Base-by-base conservation (phyloP, 352 stramenopile species). In the Elongisporangium prolatum region DNA sequence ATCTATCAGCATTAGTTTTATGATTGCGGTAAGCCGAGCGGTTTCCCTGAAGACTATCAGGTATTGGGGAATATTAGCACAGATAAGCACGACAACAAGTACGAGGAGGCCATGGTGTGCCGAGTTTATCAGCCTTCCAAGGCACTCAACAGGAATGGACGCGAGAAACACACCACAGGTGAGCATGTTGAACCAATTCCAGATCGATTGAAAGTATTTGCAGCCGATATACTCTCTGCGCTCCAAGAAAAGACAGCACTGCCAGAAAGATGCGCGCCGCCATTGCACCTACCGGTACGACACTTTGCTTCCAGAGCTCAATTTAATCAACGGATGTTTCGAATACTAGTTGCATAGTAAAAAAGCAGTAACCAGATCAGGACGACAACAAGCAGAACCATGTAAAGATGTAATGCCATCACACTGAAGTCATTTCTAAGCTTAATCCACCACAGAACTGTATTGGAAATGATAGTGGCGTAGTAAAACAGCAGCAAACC, bases 21-120 rank as follows among this genome's bases (percentile, higher is more conserved):
- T 89, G 75, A 89, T 91, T 2, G 82, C 77, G 55, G 89, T 84
- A 5, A 91, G 71, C 24, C 88, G 60, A 0, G 79, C 82, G 17
- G 67, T 86, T 13, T 74, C 67, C 1, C 67, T 80, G 14, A 73
- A 81, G 48, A 88, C 71, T 58, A 88, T 75, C 7, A 89, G 67
- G 52, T 88, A 89, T 66, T 89, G 79, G 20, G 89, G 70, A 49
- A 86, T 48, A 28, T 88, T 84, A n/a, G 89, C 57, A 75, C 79
- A 89, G 14, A 91, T 64, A 44, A 74, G 76, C 13, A 86, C 70
- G 4, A 69, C 72, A 49, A 87, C 77, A 8, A 85, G 58, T 20
- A 75, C 80, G 5, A 86, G 67, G 9, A 88, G 48, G 17, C 66
- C 75, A 54, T 89, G 73, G 10, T 76, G 73, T 17, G 68, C 54